Base-by-base conservation (phyloP, 1,284 basidiomycete genomes). In the Apiotrichum brassicae region DNA sequence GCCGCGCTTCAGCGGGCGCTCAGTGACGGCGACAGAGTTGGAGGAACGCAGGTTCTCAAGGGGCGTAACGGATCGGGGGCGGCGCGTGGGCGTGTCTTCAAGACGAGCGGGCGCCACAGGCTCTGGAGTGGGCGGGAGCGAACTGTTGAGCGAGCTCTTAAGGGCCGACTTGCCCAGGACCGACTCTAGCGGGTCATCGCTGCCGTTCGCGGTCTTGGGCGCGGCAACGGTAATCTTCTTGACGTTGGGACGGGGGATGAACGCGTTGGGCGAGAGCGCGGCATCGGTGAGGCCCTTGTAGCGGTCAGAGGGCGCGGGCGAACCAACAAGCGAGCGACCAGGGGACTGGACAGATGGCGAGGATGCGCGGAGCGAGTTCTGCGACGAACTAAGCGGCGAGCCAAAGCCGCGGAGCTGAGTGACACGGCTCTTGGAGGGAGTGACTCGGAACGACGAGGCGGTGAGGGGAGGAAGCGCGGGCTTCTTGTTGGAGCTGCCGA, bases 211-310 rank as follows among this genome's bases (percentile, higher is more conserved):
- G 20, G 60, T 43, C 49, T 68, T 73, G 69, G 84, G 87, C 11
- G 47, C 34, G 65, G 92, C 86, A 49, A 97, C 74, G 34, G 93
- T 85, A 47, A 98, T 81, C 70, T 95, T 94, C 79, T 97, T 98
- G 55, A 97, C 89, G 67, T 88, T 95, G 50, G 85, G 82, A 34
- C 86, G 80, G 20, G 60, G 85, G 77, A 62, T 83, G 76, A 65
- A 91, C 73, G 76, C 86, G 57, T 79, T 76, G 18, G 77, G 75
- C 16, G 70, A 72, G 9, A 77, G 65, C 0, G 71, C 68, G 11
- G 75, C 72, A 48, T 80, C 87, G 23, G 82, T 76, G 34, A 80
- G 62, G 74, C 84, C 77, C 51, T 74, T 74, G 63, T 73, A 71
- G 34, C 71, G 58, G 44, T 72, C 70, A 13, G 63, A 60, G 2